These are phyloP conservation scores for Hordeum pubiflorum DNA, from an alignment of 202 grass and related monocot genomes.

Conservation along the genomic window DNA sequence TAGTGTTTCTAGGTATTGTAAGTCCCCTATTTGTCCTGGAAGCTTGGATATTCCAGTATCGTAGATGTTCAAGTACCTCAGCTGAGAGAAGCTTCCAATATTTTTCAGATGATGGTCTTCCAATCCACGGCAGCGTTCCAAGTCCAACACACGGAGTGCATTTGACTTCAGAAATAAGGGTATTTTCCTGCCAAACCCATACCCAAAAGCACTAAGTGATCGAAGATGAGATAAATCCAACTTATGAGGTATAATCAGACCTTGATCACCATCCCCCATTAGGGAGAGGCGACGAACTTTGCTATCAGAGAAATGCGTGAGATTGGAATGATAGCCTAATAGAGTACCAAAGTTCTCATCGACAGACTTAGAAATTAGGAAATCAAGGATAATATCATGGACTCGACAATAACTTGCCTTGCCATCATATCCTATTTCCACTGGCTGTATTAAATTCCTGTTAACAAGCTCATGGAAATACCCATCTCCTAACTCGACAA, in stretches of 20 bases:
- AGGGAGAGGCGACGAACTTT: neutral
- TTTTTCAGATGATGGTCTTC: neutral
- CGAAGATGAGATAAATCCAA: neutral
- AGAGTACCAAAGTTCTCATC: neutral
- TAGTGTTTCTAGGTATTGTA: neutral
- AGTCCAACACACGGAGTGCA: neutral
- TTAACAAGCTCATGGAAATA: constrained; percentile 9
- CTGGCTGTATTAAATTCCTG: neutral
- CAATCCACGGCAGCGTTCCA: neutral
- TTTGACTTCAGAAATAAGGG: neutral
- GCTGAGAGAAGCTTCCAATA: neutral
- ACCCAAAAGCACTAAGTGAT: neutral
- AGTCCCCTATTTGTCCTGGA: neutral
- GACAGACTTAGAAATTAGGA: neutral
- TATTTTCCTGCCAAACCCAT: no score
- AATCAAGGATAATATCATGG: neutral
- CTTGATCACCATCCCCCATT: neutral
- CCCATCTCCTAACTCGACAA: neutral
- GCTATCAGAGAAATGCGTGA: neutral
- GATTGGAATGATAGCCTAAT: neutral
- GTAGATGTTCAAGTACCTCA: neutral
- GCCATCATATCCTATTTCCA: neutral
- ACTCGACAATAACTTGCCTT: neutral
- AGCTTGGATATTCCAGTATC: no score
- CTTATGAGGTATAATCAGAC: neutral